A percentile compares a stretch with the other conserved stretches of the same genome.
Conservation (phyloP, 352 stramenopile genomes). For the Pythium myriotylum region DNA sequence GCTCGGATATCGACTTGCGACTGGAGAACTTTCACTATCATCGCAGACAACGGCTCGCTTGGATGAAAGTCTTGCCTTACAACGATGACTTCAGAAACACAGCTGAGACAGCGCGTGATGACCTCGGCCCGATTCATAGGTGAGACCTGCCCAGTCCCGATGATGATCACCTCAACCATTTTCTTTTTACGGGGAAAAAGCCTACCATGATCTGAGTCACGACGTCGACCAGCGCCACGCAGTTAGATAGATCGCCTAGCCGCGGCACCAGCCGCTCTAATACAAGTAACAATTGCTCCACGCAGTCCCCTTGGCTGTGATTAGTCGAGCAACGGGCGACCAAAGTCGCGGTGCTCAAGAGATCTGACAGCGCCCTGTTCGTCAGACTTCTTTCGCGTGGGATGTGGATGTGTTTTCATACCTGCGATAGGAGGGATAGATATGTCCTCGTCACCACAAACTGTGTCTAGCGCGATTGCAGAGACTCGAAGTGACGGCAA, state of each 20-base stretch:
- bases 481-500: constrained; percentile 11
- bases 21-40: constrained; percentile 5
- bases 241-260: background rate
- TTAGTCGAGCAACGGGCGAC: constrained; percentile 4
- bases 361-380: background rate
- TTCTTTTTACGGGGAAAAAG: no score
- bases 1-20: background rate
- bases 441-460: background rate
- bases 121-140: constrained; percentile 2
- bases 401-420: no score
- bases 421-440: constrained; percentile 4
- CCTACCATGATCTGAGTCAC: constrained; percentile 14
- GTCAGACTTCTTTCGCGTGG: background rate
- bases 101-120: constrained; percentile 6
- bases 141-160: background rate
- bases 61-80: background rate
- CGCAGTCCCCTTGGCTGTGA: constrained; percentile 3
- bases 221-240: constrained; percentile 1
- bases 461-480: background rate
- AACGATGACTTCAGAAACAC: constrained; percentile 8
- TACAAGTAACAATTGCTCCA: constrained; percentile 4
- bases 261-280: constrained; percentile 7
- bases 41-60: background rate
- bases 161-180: background rate
- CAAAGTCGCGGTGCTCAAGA: background rate